These are phyloP conservation scores for Yamadazyma sp. DNA, from an alignment of 805 yeast genomes.

Conservation along the genomic window DNA sequence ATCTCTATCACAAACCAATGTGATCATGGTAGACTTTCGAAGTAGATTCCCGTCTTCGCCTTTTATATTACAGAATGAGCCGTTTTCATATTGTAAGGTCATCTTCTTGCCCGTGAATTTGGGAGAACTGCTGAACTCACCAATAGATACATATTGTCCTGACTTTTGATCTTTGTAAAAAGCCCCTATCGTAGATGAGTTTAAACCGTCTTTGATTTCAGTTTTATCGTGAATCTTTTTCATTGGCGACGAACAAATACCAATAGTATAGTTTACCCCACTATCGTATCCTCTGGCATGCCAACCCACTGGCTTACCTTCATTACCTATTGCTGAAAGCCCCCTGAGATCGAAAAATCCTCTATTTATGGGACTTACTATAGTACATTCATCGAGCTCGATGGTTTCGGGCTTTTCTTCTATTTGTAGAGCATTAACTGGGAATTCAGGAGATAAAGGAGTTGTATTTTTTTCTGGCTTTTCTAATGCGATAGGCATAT, in stretches of 20 bases:
- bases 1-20: slow-evolving; percentile 79
- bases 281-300: slow-evolving; percentile 68
- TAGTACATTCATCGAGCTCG: slow-evolving; percentile 38
- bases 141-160: slow-evolving; percentile 43
- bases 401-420: not conserved
- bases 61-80: slow-evolving; percentile 55
- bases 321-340: slow-evolving; percentile 47
- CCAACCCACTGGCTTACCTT: slow-evolving; percentile 56
- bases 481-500: slow-evolving; percentile 7
- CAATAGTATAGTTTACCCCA: slow-evolving; percentile 64
- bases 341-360: slow-evolving; percentile 54
- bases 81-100: slow-evolving; percentile 67
- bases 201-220: slow-evolving; percentile 43
- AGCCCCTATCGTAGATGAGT: slow-evolving; percentile 43
- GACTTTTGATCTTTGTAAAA: slow-evolving; percentile 41
- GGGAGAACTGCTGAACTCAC: slow-evolving; percentile 61
- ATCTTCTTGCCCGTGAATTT: slow-evolving; percentile 70
- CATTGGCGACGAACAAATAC: slow-evolving; percentile 47
- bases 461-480: slow-evolving; percentile 1
- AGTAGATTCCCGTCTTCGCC: slow-evolving; percentile 43
- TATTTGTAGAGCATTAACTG: not conserved
- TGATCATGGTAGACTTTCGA: slow-evolving; percentile 62
- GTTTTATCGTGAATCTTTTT: slow-evolving; percentile 40
- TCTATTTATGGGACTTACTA: slow-evolving; percentile 38
- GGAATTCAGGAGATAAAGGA: not conserved